Evolutionary conservation across 495 filamentous ascomycete genomes (phyloP).

Genomic region (Geopyxis carbonaria): DNA sequence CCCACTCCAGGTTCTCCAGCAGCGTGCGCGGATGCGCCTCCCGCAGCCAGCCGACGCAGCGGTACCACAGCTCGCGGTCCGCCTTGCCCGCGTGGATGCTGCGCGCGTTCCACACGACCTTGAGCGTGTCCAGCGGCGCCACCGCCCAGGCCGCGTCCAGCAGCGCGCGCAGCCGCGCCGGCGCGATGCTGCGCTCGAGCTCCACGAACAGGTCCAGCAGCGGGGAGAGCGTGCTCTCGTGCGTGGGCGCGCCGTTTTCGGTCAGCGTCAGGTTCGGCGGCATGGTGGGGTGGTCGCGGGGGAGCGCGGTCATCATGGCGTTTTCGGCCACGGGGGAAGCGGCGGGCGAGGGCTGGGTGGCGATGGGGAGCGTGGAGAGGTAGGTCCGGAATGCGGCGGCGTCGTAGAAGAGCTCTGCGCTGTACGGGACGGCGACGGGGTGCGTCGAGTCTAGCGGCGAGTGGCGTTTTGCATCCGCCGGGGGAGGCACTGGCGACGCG

Average conservation of each 20-base stretch:
- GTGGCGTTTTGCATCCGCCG: too few species aligned
- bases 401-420: conserved; percentile 4
- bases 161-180: background rate
- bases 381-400: background rate
- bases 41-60: conserved; percentile 32
- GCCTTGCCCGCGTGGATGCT: conserved; percentile 35
- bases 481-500: too few species aligned
- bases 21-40: conserved; percentile 31
- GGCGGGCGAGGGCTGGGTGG: background rate
- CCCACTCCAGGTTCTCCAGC: conserved; percentile 31
- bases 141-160: conserved; percentile 22
- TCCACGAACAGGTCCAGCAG: conserved; percentile 1
- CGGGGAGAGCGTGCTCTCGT: background rate
- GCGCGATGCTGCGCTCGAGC: background rate
- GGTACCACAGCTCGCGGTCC: conserved; percentile 28
- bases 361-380: background rate
- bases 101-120: conserved; percentile 36
- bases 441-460: background rate
- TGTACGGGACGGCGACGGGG: conserved; percentile 1
- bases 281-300: background rate
- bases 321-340: background rate
- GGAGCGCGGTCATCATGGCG: background rate
- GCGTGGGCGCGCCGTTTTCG: background rate
- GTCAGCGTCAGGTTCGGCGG: background rate
- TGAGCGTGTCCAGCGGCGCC: conserved; percentile 30